phyloP scores from a whole-genome alignment of 441 rosid genomes.

The Melianthus villosus region DNA sequence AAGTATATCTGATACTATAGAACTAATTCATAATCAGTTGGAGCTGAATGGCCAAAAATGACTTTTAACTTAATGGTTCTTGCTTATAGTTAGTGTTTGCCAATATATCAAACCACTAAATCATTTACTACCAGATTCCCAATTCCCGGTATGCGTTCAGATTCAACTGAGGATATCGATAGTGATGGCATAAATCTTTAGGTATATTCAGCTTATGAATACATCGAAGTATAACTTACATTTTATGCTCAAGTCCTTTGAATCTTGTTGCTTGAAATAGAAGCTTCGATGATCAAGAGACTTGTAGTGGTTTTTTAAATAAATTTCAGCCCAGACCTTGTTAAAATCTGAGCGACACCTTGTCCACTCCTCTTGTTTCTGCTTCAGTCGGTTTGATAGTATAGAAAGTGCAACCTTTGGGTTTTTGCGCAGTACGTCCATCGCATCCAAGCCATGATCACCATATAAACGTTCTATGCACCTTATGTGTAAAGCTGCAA shows the following conservation, averaged over 20 bases:
- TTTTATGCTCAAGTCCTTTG: conserved; percentile 84
- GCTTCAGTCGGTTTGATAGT: conserved; percentile 84
- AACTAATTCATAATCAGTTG: too few relatives aligned
- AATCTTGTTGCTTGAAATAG: conserved; percentile 94
- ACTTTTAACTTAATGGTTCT: too few relatives aligned
- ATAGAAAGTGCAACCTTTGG: conserved; percentile 78
- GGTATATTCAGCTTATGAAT: too few relatives aligned
- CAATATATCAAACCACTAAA: too few relatives aligned
- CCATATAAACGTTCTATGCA: conserved; percentile 92
- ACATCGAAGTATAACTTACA: conserved; percentile 30
- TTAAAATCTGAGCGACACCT: conserved; percentile 86
- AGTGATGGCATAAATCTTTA: too few relatives aligned
- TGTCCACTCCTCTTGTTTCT: conserved; percentile 97
- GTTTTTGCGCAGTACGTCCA: conserved; percentile 74
- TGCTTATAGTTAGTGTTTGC: too few relatives aligned
- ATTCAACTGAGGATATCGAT: too few relatives aligned
- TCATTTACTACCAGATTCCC: too few relatives aligned
- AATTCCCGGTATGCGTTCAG: too few relatives aligned
- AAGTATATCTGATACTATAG: too few relatives aligned
- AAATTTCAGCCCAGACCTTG: conserved; percentile 98
- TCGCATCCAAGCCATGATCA: conserved; percentile 94
- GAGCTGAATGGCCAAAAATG: too few relatives aligned
- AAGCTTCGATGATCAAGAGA: conserved; percentile 97
- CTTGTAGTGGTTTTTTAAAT: conserved; percentile 82
- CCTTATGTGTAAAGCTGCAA: conserved; percentile 81